Conservation (phyloP, 179 eudicot species). For the Carnegiea gigantea region DNA sequence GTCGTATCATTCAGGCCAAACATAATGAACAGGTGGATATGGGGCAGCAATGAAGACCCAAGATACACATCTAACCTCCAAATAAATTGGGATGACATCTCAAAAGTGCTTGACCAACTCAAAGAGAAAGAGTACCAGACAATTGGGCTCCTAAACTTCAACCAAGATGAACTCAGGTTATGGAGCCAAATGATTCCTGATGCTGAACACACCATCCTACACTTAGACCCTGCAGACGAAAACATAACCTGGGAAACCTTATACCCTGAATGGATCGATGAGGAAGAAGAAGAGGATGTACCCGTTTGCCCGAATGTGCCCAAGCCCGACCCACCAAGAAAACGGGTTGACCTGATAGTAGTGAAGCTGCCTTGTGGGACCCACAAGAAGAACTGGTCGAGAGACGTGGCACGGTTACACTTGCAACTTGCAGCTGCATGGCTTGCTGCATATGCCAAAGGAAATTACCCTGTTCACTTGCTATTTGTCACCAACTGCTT, state of each 20-base stretch:
- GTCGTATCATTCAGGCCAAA: conserved; percentile 42
- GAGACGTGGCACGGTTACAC: conserved; percentile 80
- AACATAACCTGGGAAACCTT: conserved; percentile 70
- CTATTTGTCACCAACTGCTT: conserved; percentile 64
- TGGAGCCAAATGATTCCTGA: conserved; percentile 56
- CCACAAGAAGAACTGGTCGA: conserved; percentile 58
- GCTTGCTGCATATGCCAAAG: conserved; percentile 63
- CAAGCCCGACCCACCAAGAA: conserved; percentile 47
- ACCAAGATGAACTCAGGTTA: conserved; percentile 38
- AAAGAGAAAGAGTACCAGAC: conserved; percentile 35
- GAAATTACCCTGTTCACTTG: conserved; percentile 53
- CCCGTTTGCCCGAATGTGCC: conserved; percentile 72
- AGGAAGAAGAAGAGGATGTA: conserved; percentile 73
- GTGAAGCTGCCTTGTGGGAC: conserved; percentile 71
- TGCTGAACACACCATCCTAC: conserved; percentile 45
- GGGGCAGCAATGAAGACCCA: conserved; percentile 53
- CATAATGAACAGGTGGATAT: conserved; percentile 52
- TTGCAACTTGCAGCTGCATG: conserved; percentile 74
- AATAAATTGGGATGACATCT: conserved; percentile 58
- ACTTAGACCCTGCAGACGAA: conserved; percentile 41
- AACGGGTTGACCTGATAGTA: conserved; percentile 59
- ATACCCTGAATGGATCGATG: conserved; percentile 95
- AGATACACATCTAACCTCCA: conserved; percentile 49
- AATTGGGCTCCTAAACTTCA: conserved; percentile 70
- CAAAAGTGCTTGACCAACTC: conserved; percentile 34